Conservation (phyloP, 164 flowering plant genomes). For the Tetracentron sinense region DNA sequence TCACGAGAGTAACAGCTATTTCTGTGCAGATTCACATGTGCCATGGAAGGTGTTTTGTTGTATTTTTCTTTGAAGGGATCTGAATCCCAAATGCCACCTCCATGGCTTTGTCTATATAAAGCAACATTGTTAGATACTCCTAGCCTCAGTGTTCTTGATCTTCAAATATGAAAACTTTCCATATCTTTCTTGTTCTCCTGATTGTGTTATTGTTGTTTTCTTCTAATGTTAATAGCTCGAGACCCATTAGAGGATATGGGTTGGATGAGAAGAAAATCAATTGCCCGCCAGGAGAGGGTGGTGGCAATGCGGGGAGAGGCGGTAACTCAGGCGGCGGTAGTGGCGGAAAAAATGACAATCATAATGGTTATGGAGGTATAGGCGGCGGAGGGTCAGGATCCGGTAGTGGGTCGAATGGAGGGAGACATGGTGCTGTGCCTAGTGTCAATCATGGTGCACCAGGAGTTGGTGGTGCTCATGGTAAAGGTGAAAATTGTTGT, state of each 20-base stretch:
- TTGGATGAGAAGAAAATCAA: neutral
- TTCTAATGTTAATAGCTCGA: conserved; percentile 5
- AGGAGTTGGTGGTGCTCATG: neutral
- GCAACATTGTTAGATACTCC: neutral
- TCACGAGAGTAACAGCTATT: no score
- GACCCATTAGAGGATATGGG: conserved; percentile 2
- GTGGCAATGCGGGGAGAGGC: neutral
- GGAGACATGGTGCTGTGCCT: neutral
- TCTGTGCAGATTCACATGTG: neutral
- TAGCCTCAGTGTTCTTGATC: neutral
- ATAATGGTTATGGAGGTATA: neutral
- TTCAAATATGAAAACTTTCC: neutral
- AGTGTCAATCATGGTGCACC: neutral
- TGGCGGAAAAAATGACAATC: neutral
- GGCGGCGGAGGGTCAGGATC: neutral
- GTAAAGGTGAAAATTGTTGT: neutral
- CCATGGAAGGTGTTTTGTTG: neutral
- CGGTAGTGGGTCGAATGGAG: no score
- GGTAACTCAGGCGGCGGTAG: neutral
- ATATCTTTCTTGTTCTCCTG: neutral
- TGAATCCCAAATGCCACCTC: neutral
- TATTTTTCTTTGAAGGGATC: neutral
- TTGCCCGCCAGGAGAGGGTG: neutral
- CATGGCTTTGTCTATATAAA: neutral
- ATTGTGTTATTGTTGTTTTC: neutral